These are phyloP conservation scores for Aspergillus sp. DNA, from an alignment of 2,329 filamentous ascomycete genomes.

Conservation along the genomic window DNA sequence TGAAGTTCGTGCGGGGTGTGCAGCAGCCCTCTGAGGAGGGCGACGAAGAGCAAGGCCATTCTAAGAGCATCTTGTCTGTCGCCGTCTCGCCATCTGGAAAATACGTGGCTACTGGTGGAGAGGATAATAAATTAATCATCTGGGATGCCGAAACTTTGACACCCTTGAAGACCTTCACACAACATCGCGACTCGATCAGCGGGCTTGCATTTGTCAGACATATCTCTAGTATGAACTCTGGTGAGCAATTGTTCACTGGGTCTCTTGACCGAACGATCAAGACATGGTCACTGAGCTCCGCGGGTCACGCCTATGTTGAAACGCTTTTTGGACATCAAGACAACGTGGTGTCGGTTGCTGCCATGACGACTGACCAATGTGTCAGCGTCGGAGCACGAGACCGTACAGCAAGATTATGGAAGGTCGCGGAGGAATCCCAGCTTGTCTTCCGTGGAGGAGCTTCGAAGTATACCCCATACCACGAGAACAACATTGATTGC, in stretches of 20 bases:
- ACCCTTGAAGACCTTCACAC: constrained; percentile 78
- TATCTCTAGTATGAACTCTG: constrained; percentile 50
- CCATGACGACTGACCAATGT: constrained; percentile 80
- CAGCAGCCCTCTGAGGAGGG: constrained; percentile 34
- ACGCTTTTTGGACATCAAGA: constrained; percentile 96
- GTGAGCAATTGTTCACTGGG: constrained; percentile 85
- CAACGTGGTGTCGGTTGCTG: constrained; percentile 76
- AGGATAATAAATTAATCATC: constrained; percentile 78
- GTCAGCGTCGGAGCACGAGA: constrained; percentile 87
- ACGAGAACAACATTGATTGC: constrained; percentile 84
- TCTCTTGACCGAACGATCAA: constrained; percentile 92
- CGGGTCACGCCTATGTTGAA: constrained; percentile 90
- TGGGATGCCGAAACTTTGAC: constrained; percentile 78
- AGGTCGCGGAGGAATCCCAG: constrained; percentile 91
- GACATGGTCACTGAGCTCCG: constrained; percentile 72
- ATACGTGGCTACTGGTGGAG: constrained; percentile 84
- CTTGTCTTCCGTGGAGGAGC: constrained; percentile 84
- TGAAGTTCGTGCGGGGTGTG: constrained; percentile 46
- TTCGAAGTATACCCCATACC: constrained; percentile 46
- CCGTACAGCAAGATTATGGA: constrained; percentile 89
- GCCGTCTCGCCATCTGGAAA: constrained; percentile 86
- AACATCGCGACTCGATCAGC: constrained; percentile 84
- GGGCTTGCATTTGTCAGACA: constrained; percentile 79
- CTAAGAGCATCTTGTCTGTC: constrained; percentile 72
- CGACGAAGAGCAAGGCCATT: constrained; percentile 63